Conservation (phyloP, 2,329 filamentous ascomycete species). For the Botrytis porri region DNA sequence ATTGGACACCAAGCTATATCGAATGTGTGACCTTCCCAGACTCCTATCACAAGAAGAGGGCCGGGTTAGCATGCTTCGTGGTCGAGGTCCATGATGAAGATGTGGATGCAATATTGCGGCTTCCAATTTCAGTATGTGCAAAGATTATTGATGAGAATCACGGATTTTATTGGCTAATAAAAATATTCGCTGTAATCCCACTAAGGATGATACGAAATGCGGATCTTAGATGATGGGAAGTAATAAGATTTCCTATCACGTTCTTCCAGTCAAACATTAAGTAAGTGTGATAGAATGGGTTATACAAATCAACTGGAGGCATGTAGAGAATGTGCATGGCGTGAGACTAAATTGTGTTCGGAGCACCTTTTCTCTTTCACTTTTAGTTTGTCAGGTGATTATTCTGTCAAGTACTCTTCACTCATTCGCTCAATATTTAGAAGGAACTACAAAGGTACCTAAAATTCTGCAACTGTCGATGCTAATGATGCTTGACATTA, state of each 20-base stretch:
- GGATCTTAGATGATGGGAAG: neutral
- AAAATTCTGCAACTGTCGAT: neutral
- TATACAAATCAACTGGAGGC: neutral
- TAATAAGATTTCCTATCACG: neutral
- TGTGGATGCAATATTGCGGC: neutral
- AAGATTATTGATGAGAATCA: neutral
- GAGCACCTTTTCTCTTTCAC: neutral
- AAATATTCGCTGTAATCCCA: rapidly evolving
- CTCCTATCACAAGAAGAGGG: rapidly evolving
- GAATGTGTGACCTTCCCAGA: neutral
- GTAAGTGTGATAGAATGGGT: neutral
- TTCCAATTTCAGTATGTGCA: rapidly evolving
- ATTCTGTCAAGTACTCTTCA: neutral
- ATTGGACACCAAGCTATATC: neutral
- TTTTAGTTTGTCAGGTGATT: neutral
- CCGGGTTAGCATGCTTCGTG: neutral
- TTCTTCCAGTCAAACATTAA: neutral
- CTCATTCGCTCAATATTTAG: neutral
- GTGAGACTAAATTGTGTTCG: neutral
- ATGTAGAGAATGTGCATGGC: neutral
- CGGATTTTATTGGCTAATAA: neutral
- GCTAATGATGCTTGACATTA: too few species aligned
- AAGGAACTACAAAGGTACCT: neutral
- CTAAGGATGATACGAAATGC: neutral
- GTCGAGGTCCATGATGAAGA: neutral